Evolutionary conservation across 2,329 filamentous ascomycete genomes (phyloP).

Genomic region (Aspergillus amoenus): DNA sequence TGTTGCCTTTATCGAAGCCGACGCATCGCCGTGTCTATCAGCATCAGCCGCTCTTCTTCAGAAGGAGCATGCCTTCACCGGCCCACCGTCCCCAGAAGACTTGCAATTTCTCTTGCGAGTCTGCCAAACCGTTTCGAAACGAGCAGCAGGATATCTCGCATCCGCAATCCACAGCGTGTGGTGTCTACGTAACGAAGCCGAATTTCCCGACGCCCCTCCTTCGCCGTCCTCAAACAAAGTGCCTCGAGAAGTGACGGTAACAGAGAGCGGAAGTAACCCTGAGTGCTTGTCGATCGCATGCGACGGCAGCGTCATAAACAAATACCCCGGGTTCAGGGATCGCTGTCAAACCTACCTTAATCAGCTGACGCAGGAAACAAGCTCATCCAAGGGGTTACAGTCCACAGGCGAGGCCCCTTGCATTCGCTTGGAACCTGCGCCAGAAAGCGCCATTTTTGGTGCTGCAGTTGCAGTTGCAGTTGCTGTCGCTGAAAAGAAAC

Average conservation of each 20-base stretch:
- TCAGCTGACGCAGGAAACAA: constrained; percentile 36
- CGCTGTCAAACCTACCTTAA: constrained; percentile 46
- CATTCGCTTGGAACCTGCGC: constrained; percentile 43
- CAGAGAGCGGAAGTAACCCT: constrained; percentile 30
- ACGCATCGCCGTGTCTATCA: constrained; percentile 38
- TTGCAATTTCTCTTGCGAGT: constrained; percentile 56
- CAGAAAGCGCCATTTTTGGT: constrained; percentile 47
- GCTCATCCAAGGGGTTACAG: constrained; percentile 6
- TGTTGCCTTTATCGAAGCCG: constrained; percentile 57
- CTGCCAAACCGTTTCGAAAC: constrained; percentile 54
- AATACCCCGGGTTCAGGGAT: constrained; percentile 50
- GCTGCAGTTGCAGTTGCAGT: constrained; percentile 50
- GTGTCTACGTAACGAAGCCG: constrained; percentile 53
- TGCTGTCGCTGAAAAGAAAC: constrained; percentile 33
- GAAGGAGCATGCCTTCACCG: constrained; percentile 51
- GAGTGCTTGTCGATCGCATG: constrained; percentile 49
- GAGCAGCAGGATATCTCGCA: constrained; percentile 63
- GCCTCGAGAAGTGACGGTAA: constrained; percentile 33
- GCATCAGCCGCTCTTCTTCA: constrained; percentile 49
- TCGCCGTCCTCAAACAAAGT: constrained; percentile 27
- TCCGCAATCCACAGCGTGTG: constrained; percentile 64
- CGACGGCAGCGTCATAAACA: constrained; percentile 53
- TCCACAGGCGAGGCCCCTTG: constrained; percentile 20
- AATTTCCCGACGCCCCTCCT: constrained; percentile 33
- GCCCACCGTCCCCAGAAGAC: constrained; percentile 49